Percentiles rank a stretch among this genome's conserved stretches.
phyloP scores from a whole-genome alignment of 257 asterid genomes.

The Sherardia arvensis region DNA sequence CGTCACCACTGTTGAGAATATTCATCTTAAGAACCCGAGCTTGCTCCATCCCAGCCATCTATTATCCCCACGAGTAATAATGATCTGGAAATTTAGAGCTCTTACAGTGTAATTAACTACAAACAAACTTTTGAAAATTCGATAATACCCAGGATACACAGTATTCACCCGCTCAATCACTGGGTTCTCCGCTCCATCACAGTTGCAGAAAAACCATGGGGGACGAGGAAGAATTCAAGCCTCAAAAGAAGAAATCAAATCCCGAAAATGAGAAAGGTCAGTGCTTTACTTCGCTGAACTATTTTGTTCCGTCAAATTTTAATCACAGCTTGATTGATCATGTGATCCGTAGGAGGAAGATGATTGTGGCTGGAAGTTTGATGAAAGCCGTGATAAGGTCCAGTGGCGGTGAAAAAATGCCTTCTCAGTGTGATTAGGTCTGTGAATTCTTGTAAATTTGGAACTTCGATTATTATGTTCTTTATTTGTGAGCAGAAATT shows the following conservation, averaged over 20 bases:
- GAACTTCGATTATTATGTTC: not conserved
- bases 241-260: slow-evolving; percentile 49
- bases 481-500: not conserved
- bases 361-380: slow-evolving; percentile 83
- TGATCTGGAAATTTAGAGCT: too few species aligned
- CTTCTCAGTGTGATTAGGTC: slow-evolving; percentile 88
- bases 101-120: not conserved
- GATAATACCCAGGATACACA: too few species aligned
- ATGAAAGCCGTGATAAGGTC: slow-evolving; percentile 94
- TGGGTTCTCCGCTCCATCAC: slow-evolving; percentile 6
- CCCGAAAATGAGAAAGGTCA: slow-evolving; percentile 77
- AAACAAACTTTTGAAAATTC: not conserved
- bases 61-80: not conserved
- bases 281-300: not conserved
- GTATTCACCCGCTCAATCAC: not conserved
- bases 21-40: too few species aligned
- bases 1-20: too few species aligned
- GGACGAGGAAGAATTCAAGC: slow-evolving; percentile 33
- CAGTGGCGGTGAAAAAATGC: slow-evolving; percentile 67
- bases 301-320: not conserved
- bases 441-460: not conserved
- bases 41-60: not conserved
- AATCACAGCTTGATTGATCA: not conserved
- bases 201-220: slow-evolving; percentile 37
- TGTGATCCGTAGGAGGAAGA: slow-evolving; percentile 47